These are phyloP conservation scores for Borovskyia barvae DNA, from an alignment of 208 protist genomes.

Conservation along the genomic window DNA sequence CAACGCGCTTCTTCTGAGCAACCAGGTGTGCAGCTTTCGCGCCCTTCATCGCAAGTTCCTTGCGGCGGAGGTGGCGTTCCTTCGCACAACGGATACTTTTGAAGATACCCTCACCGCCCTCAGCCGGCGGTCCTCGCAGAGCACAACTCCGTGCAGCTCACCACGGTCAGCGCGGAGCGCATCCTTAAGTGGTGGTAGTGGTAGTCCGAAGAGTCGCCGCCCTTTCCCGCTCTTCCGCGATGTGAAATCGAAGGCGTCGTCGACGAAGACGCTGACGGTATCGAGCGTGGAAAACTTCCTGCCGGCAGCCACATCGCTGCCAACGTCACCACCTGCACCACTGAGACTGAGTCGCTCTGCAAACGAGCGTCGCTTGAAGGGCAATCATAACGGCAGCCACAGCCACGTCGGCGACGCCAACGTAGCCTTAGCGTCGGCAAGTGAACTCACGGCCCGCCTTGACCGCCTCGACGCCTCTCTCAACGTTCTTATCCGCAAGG, in stretches of 20 bases:
- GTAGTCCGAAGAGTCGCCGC: constrained; percentile 21
- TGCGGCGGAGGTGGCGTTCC: constrained; percentile 32
- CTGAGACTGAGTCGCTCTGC: constrained; percentile 1
- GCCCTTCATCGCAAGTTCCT: constrained; percentile 41
- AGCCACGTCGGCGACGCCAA: not conserved
- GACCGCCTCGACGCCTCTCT: constrained; percentile 21
- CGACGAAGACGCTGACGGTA: not conserved
- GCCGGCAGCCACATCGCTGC: constrained; percentile 2
- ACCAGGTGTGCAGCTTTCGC: constrained; percentile 48
- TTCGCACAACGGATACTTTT: constrained; percentile 47
- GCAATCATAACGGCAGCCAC: too few species aligned
- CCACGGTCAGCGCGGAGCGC: constrained; percentile 18
- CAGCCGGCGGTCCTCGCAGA: constrained; percentile 15
- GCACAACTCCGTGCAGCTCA: constrained; percentile 19
- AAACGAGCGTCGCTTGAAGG: not conserved
- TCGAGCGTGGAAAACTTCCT: not conserved
- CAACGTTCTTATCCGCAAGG: constrained; percentile 30
- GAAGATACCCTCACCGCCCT: constrained; percentile 35
- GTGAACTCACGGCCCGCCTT: constrained; percentile 20
- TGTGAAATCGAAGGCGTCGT: constrained; percentile 33
- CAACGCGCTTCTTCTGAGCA: constrained; percentile 54
- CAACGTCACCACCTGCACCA: constrained; percentile 4
- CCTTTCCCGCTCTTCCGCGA: constrained; percentile 48
- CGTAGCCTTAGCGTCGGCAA: not conserved
- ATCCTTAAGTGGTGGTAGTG: not conserved